Percentiles rank a stretch among this genome's conserved stretches.
These are phyloP conservation scores for Tolypocladium endophyticum DNA, from an alignment of 2,329 filamentous ascomycete genomes.

Conservation along the genomic window DNA sequence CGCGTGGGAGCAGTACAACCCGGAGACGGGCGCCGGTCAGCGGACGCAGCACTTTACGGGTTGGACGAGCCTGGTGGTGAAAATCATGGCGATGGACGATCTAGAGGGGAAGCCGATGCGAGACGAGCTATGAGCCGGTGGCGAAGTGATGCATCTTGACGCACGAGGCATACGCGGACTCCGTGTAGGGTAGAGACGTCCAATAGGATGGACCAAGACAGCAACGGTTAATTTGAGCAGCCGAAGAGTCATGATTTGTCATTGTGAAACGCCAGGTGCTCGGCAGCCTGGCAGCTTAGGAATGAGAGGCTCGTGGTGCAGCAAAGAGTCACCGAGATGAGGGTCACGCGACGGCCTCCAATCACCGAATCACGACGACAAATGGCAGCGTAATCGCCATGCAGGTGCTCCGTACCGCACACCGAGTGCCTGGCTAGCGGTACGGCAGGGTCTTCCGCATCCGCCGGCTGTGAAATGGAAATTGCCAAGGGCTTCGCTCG, in stretches of 20 bases:
- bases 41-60: slow-evolving; percentile 96
- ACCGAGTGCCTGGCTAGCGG: background rate
- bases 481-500: background rate
- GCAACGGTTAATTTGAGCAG: background rate
- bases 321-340: background rate
- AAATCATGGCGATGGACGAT: slow-evolving; percentile 93
- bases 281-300: background rate
- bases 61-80: slow-evolving; percentile 97
- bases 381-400: background rate
- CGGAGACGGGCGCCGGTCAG: slow-evolving; percentile 86
- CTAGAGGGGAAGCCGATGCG: slow-evolving; percentile 27
- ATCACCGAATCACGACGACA: background rate
- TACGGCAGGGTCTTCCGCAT: background rate
- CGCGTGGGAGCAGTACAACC: slow-evolving; percentile 97
- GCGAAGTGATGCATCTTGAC: background rate
- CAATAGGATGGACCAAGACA: background rate
- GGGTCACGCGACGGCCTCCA: background rate
- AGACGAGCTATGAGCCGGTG: slow-evolving; percentile 34
- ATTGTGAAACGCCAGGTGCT: background rate
- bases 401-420: background rate
- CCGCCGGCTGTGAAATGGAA: background rate
- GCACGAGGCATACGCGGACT: background rate
- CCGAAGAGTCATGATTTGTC: background rate
- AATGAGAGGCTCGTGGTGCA: background rate
- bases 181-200: background rate